Conservation (phyloP, 768 basidiomycete species). For the Suillus sp. region DNA sequence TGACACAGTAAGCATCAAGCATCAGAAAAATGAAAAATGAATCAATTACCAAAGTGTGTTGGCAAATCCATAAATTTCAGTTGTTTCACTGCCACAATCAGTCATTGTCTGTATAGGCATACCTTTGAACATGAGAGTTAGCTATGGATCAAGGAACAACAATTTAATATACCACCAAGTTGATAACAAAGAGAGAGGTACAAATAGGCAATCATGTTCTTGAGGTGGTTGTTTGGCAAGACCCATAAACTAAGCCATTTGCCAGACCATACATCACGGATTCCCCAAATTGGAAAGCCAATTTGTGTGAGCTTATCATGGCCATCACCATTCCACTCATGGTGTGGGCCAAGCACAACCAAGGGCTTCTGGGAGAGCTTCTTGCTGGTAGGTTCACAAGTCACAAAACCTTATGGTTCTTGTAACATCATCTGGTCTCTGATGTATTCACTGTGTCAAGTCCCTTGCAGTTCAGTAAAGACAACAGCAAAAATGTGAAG, state of each 20-base stretch:
- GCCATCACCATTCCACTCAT: constrained; percentile 38
- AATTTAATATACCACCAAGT: too few species aligned
- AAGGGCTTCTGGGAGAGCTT: constrained; percentile 24
- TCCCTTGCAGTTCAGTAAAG: not conserved
- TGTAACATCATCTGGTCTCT: constrained; percentile 24
- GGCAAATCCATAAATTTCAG: constrained; percentile 28
- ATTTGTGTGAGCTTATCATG: constrained; percentile 37
- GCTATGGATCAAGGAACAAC: not conserved
- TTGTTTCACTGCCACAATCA: constrained; percentile 36
- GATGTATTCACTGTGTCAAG: constrained; percentile 17
- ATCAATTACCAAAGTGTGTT: constrained; percentile 29
- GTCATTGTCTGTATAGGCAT: constrained; percentile 37
- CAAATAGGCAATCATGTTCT: too few species aligned
- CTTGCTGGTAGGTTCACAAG: constrained; percentile 30
- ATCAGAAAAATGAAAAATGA: not conserved
- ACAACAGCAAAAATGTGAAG: not conserved
- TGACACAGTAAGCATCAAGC: not conserved
- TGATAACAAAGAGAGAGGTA: too few species aligned
- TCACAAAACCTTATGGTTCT: constrained; percentile 28
- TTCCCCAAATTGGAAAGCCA: constrained; percentile 36
- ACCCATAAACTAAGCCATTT: constrained; percentile 36
- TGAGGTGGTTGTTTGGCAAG: too few species aligned
- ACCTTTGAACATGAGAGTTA: constrained; percentile 20
- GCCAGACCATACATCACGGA: constrained; percentile 29
- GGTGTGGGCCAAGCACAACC: constrained; percentile 28